phyloP scores from a whole-genome alignment of 768 basidiomycete species.

The Termitomyces sp. region DNA sequence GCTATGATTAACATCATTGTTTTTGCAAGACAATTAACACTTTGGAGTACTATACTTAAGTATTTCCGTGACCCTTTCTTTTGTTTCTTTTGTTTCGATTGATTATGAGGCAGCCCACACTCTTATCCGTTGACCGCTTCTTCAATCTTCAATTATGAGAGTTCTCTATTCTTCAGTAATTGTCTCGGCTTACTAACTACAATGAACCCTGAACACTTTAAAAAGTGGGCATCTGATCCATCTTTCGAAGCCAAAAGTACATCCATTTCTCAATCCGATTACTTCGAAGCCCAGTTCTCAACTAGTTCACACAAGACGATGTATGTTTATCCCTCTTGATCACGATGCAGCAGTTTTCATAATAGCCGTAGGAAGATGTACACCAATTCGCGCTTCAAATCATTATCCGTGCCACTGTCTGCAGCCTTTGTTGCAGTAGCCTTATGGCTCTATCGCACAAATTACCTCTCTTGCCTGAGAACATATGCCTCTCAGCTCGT shows the following conservation, averaged over 20 bases:
- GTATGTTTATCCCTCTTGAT: background rate
- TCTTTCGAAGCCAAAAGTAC: background rate
- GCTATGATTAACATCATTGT: too few relatives aligned
- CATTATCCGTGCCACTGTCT: background rate
- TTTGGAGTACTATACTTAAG: too few relatives aligned
- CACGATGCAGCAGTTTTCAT: background rate
- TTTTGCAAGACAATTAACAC: too few relatives aligned
- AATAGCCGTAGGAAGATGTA: too few relatives aligned
- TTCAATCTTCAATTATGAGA: background rate
- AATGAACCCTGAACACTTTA: background rate
- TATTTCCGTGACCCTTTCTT: too few relatives aligned
- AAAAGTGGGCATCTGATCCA: background rate
- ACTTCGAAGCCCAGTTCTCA: background rate
- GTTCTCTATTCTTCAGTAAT: background rate
- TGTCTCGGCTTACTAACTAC: background rate
- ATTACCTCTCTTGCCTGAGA: background rate
- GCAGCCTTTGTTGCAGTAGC: background rate
- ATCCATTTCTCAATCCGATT: background rate
- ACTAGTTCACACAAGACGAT: background rate
- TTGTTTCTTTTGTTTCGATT: background rate
- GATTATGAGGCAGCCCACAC: background rate
- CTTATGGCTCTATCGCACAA: background rate
- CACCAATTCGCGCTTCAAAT: background rate
- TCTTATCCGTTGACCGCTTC: background rate
- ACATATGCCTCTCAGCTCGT: background rate